These are phyloP conservation scores for Curvularia hawaiiensis DNA, from an alignment of 2,329 filamentous ascomycete genomes.

Conservation along the genomic window DNA sequence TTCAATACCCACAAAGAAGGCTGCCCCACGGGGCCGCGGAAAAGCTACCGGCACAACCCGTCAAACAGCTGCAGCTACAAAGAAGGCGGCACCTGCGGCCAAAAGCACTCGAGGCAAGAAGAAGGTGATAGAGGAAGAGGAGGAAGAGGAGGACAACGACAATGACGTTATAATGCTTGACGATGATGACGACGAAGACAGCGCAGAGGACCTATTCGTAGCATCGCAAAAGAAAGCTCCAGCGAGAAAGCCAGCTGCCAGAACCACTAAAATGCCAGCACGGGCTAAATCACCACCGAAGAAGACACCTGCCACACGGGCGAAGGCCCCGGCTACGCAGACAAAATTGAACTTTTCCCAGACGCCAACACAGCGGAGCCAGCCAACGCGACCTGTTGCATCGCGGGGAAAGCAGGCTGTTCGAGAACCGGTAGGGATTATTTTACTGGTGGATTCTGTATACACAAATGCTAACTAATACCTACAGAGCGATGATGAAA, in stretches of 20 bases:
- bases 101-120: conserved; percentile 49
- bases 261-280: conserved; percentile 20
- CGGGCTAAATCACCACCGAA: conserved; percentile 35
- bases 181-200: conserved; percentile 55
- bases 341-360: conserved; percentile 52
- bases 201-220: conserved; percentile 53
- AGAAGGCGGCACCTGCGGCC: conserved; percentile 42
- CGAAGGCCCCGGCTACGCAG: conserved; percentile 40
- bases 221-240: conserved; percentile 36
- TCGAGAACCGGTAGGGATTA: conserved; percentile 48
- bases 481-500: conserved; percentile 49
- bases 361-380: conserved; percentile 41
- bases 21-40: conserved; percentile 53
- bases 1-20: conserved; percentile 44
- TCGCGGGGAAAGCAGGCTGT: conserved; percentile 36
- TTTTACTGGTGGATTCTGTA: not conserved
- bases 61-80: conserved; percentile 32
- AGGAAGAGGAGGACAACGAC: conserved; percentile 48
- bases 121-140: conserved; percentile 50
- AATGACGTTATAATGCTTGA: conserved; percentile 52
- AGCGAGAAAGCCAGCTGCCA: conserved; percentile 34
- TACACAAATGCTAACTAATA: conserved; percentile 11
- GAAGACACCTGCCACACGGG: conserved; percentile 29
- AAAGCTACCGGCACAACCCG: conserved; percentile 49
- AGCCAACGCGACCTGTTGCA: conserved; percentile 30